phyloP scores from a whole-genome alignment of 257 asterid species.

The Euphrasia confusa region DNA sequence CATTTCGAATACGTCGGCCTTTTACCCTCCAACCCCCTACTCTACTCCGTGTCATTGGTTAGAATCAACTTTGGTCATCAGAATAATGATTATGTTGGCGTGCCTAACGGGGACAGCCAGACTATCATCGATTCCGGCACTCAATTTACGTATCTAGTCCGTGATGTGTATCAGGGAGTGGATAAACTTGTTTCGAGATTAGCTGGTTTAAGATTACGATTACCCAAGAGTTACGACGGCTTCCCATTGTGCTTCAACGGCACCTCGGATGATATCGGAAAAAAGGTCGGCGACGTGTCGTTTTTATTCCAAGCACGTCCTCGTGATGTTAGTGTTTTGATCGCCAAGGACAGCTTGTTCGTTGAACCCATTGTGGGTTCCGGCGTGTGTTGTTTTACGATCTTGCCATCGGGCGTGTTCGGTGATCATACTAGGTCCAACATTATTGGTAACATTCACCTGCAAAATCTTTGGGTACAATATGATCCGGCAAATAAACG shows the following conservation, averaged over 20 bases:
- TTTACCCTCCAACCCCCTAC: conserved; percentile 36
- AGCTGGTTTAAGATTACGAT: conserved; percentile 32
- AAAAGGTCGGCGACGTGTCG: conserved; percentile 52
- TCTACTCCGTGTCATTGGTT: conserved; percentile 49
- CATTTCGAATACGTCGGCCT: background rate
- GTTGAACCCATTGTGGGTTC: conserved; percentile 35
- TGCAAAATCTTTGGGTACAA: conserved; percentile 82
- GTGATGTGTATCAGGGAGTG: conserved; percentile 48
- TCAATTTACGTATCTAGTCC: conserved; percentile 67
- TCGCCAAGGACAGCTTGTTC: conserved; percentile 34
- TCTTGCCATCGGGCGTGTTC: conserved; percentile 60
- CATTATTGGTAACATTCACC: conserved; percentile 82
- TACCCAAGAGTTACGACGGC: conserved; percentile 49
- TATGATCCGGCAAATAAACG: conserved; percentile 48
- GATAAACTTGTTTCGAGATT: conserved; percentile 45
- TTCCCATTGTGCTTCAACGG: conserved; percentile 77
- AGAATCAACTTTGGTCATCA: conserved; percentile 51
- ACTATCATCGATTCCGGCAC: conserved; percentile 85
- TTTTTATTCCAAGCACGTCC: conserved; percentile 47
- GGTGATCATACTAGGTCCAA: conserved; percentile 73
- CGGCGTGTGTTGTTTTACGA: conserved; percentile 60
- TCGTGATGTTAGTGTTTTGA: conserved; percentile 34
- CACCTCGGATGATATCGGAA: conserved; percentile 24
- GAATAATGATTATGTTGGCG: conserved; percentile 13
- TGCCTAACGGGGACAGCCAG: conserved; percentile 58